Base-by-base conservation (phyloP, 2,329 filamentous ascomycete genomes). In the Allantophomopsis lycopodina region DNA sequence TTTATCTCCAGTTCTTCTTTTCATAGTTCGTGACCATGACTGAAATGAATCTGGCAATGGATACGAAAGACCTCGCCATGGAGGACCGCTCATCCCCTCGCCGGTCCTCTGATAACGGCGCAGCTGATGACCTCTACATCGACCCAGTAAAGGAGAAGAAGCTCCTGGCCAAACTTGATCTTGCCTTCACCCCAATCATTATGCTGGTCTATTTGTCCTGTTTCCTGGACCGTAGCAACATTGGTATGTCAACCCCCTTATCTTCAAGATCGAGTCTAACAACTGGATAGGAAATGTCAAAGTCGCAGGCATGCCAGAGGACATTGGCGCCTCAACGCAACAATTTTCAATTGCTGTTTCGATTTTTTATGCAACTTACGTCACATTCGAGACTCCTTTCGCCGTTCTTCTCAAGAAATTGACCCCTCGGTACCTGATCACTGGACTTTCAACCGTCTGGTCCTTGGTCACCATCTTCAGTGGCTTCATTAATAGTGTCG, bases 181-280 rank as follows among this genome's bases (percentile, higher is more conserved):
- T 34, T 14, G n/a, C 16, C 32, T 34, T 84, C 20, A 68, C 83
- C 11, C 79, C 79, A 2, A 61, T 83, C 14, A 64, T 83, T 7
- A 81, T 82, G 73, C 55, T 72, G 6, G 58, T 83, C 13, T 89
- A 89, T 54, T 65, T 87, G 12, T 76, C 87, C 48, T 81, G 76
- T 48, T 88, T 87, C 54, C 60, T 88, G 6, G 83, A 86, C 53
- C 66, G 80, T 21, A 28, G 35, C 13, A 34, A 34, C 13, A 34
- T 34, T 14, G 32, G 32, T 34, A 34, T 34, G 32, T 34, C 5
- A n/a, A n/a, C 5, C 20, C 20, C 20, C 20, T 21, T 21, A 8
- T 21, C 23, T 8, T 28, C 23, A 28, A 28, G 11, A 28, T 10
- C 23, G 10, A 28, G 23, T 28, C 23, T 28, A 12, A 28, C 23